phyloP scores from a whole-genome alignment of 768 basidiomycete genomes.

The Pseudohyphozyma bogoriensis region DNA sequence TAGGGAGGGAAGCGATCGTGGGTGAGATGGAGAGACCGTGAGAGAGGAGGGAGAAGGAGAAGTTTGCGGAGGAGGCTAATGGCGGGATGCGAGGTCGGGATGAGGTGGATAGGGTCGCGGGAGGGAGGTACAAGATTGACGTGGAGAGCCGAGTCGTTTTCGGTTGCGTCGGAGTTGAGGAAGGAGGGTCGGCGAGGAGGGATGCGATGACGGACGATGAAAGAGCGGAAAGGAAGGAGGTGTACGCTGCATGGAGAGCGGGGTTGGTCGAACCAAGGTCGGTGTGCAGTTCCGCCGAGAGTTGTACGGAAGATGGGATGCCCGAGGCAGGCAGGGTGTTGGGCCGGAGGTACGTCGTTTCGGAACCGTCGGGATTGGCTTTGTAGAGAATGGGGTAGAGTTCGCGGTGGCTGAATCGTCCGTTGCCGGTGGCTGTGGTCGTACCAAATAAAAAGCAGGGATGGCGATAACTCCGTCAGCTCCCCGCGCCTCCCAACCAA shows the following conservation, averaged over 20 bases:
- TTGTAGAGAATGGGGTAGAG: conserved; percentile 28
- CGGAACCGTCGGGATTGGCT: background rate
- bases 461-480: background rate
- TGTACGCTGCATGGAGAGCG: conserved; percentile 2
- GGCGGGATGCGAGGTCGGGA: background rate
- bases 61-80: background rate
- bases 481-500: background rate
- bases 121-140: conserved; percentile 5
- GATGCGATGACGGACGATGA: background rate
- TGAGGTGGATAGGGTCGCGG: background rate
- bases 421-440: background rate
- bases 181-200: background rate
- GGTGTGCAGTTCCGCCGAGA: conserved; percentile 35
- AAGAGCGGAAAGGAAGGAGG: conserved; percentile 3
- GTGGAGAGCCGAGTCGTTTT: background rate
- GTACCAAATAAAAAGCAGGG: background rate
- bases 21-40: conserved; percentile 5
- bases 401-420: conserved; percentile 34
- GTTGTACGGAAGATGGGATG: conserved; percentile 33
- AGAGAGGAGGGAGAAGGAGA: conserved; percentile 3
- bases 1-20: background rate
- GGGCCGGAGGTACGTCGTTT: background rate
- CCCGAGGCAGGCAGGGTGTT: conserved; percentile 24
- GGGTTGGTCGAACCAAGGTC: background rate
- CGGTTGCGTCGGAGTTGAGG: background rate